Percentiles rank a stretch among this genome's conserved stretches.
Evolutionary conservation across 139 green algal genomes (phyloP).

Genomic region (Closterium sp.): DNA sequence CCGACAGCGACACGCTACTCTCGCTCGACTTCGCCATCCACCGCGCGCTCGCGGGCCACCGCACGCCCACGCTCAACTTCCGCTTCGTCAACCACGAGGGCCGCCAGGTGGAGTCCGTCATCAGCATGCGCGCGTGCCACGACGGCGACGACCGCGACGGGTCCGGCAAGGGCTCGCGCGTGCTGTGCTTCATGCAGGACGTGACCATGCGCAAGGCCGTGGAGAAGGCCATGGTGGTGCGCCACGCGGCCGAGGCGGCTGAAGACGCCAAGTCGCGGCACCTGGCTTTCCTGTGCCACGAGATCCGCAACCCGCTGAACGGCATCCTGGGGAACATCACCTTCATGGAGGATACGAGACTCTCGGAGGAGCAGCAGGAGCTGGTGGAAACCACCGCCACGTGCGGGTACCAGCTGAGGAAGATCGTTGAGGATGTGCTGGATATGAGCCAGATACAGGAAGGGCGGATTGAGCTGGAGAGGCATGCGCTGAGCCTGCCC

Average conservation of each 20-base stretch:
- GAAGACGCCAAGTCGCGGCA: constrained; percentile 25
- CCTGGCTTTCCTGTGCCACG: constrained; percentile 51
- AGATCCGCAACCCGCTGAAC: constrained; percentile 55
- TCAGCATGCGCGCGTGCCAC: constrained; percentile 22
- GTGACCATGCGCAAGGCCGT: constrained; percentile 31
- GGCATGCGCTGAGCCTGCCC: constrained; percentile 17
- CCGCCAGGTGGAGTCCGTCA: constrained; percentile 10
- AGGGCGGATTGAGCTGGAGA: constrained; percentile 28
- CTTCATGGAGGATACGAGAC: constrained; percentile 35
- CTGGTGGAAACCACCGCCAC: constrained; percentile 35
- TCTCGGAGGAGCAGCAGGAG: constrained; percentile 29
- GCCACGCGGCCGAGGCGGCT: constrained; percentile 38
- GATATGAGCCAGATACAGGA: constrained; percentile 45
- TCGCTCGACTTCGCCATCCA: constrained; percentile 41
- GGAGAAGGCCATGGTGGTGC: constrained; percentile 43
- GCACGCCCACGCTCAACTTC: constrained; percentile 21
- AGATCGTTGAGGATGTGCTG: constrained; percentile 47
- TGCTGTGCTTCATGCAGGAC: constrained; percentile 47
- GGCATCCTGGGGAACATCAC: constrained; percentile 43
- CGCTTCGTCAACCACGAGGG: constrained; percentile 42
- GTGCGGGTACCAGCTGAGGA: constrained; percentile 41
- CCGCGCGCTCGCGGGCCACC: constrained; percentile 27
- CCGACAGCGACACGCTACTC: constrained; percentile 34
- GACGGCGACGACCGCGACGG: not conserved
- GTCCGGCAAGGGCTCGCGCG: not conserved